Evolutionary conservation across 2,329 filamentous ascomycete species (phyloP), one percentile per base, ranked within the genome.

Genomic region (Myotisia sp.): DNA sequence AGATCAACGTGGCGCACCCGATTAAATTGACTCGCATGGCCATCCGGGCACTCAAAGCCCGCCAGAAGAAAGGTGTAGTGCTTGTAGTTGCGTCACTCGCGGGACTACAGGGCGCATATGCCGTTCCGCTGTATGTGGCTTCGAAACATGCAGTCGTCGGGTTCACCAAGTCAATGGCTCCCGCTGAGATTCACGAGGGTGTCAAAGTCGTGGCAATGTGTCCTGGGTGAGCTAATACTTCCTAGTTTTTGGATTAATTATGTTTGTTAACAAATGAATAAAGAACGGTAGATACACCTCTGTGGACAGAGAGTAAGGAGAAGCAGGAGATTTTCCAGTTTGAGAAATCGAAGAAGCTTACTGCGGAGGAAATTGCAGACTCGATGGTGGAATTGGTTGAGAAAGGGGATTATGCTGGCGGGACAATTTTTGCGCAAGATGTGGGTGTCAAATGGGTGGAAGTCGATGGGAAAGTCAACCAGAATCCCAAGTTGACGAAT

Each of bases 61-160:
- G 44, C 2, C 46, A 54, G 17, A 59, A 59, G 41, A 52, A 50
- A 29, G 54, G 54, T 13, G 53, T 59, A 2, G 45, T 60, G 2
- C 29, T 56, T 6, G 43, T 55, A 14, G 41, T 55, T 2, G 43
- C 54, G 1, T 54, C 49, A 6, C 30, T 53, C 0, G 54, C 56
- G 1, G 58, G 58, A 1, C 45, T 39, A 16, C 6, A 33, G 10
- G 33, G 33, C 9, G 28, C 38, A 3, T 57, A 53, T 33, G 37
- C 43, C n/a, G 38, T 45, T 5, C 43, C 56, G 9, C 21, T 61
- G 7, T 61, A 60, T 40, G 43, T 39, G 31, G 54, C 58, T 1
- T 47, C 46, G 5, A 62, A 61, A 38, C 55, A 59, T 34, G 56
- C 53, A 1, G 34, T 59, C n/a, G 49, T 58, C 4, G 57, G 57